Base-by-base conservation (phyloP, 2,329 filamentous ascomycete species). In the Venturia asperata region DNA sequence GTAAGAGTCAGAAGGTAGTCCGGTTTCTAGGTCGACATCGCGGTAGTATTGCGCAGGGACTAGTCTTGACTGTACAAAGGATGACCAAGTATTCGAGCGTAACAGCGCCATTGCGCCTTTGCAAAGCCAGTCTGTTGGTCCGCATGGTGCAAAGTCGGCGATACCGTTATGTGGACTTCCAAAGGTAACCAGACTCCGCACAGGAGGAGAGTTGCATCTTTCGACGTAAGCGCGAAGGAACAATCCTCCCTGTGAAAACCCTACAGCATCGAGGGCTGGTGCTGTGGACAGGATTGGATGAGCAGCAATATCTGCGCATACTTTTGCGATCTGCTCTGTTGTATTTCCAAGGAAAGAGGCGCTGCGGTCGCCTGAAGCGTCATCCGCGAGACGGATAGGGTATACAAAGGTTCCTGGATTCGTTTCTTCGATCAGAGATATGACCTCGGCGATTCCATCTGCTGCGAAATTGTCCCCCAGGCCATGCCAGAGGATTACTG, bases 21-120 rank as follows among this genome's bases (percentile, higher is more conserved):
- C 91, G 77, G 73, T 92, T 79, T 66, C 80, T 75, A 67, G 65
- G 84, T 82, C 76, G 2, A 76, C 84, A 69, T 92, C 85, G 63
- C 93, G 88, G 80, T 89, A 97, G 80, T 99, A 99, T 79, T 99
- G 94, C 41, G 94, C 93, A 0, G 94, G 94, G 4, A 99, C 90
- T 10, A 97, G 81, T 21, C 85, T 84, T 63, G 80, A 81, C 80
- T 97, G 94, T 6, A 94, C 90, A 70, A 88, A 88, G 34, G 77
- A 73, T 47, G 85, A 85, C 91, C 92, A 99, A 2, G 89, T 91
- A 71, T 93, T 93, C 55, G 85, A 85, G 66, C 86, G 85, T 64
- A 99, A 80, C 55, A 97, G 79, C 0, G 86, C 87, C 77, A 93
- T 89, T 58, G 91, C 91, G 34, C 85, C 86, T 67, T 87, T 86